Conservation (phyloP, 306 rosid genomes). For the Sindora glabra region DNA sequence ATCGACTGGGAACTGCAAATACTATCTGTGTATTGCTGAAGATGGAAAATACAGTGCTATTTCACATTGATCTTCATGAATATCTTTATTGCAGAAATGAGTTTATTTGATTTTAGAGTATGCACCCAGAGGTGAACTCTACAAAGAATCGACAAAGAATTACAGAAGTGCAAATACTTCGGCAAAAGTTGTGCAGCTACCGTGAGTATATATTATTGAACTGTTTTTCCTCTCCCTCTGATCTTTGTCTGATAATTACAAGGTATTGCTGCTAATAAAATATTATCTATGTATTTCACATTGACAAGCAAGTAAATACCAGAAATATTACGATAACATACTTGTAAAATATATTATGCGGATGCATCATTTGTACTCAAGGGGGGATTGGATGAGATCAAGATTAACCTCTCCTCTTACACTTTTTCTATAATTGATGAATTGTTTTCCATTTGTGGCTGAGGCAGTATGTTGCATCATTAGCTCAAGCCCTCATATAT, state of each 20-base stretch:
- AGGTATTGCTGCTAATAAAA: not conserved
- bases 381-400: too few species aligned
- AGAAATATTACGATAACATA: not conserved
- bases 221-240: not conserved
- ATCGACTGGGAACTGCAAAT: not conserved
- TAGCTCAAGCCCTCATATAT: conserved; percentile 96
- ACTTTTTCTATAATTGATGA: conserved; percentile 6
- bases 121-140: conserved; percentile 97
- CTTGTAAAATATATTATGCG: not conserved
- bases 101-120: conserved; percentile 92
- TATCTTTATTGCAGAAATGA: conserved; percentile 61
- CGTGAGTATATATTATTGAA: conserved; percentile 45
- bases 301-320: not conserved
- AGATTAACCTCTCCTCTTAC: not conserved
- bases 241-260: not conserved
- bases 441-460: conserved; percentile 8
- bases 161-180: conserved; percentile 91
- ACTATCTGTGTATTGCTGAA: not conserved
- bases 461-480: conserved; percentile 83
- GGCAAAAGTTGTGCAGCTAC: conserved; percentile 99
- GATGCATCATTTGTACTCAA: not conserved
- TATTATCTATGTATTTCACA: too few species aligned
- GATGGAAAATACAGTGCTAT: not conserved
- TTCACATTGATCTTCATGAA: not conserved
- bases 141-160: too few species aligned